phyloP scores from a whole-genome alignment of 345 rosid genomes.

The Streptanthus diversifolius region DNA sequence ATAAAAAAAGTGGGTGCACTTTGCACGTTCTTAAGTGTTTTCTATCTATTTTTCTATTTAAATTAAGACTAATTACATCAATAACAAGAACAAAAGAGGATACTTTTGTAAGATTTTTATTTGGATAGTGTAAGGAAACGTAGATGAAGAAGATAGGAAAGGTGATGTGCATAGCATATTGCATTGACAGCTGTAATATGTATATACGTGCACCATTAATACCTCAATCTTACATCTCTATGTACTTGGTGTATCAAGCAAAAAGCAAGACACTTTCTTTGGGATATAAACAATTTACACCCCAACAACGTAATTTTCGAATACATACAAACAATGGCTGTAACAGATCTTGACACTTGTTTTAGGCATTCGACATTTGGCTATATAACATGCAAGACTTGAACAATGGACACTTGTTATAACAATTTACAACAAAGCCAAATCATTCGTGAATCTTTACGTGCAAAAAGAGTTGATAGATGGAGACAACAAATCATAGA shows the following conservation, averaged over 20 bases:
- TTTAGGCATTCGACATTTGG: background rate
- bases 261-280: background rate
- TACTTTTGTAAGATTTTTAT: background rate
- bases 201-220: background rate
- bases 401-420: slow-evolving; percentile 10
- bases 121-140: background rate
- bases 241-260: background rate
- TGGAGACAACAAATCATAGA: background rate
- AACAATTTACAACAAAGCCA: background rate
- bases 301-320: background rate
- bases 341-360: slow-evolving; percentile 2
- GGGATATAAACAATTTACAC: background rate
- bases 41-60: no score
- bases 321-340: background rate
- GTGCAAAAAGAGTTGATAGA: background rate
- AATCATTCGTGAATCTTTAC: background rate
- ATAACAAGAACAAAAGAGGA: background rate
- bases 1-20: background rate
- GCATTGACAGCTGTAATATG: background rate
- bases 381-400: slow-evolving; percentile 2
- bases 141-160: background rate
- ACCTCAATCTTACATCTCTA: background rate
- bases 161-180: background rate
- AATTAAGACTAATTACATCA: background rate
- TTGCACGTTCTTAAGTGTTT: slow-evolving; percentile 20